A percentile compares a stretch with the other conserved stretches of the same genome.
phyloP scores from a whole-genome alignment of 2,329 filamentous ascomycete genomes.

The Xylariaceae sp. region DNA sequence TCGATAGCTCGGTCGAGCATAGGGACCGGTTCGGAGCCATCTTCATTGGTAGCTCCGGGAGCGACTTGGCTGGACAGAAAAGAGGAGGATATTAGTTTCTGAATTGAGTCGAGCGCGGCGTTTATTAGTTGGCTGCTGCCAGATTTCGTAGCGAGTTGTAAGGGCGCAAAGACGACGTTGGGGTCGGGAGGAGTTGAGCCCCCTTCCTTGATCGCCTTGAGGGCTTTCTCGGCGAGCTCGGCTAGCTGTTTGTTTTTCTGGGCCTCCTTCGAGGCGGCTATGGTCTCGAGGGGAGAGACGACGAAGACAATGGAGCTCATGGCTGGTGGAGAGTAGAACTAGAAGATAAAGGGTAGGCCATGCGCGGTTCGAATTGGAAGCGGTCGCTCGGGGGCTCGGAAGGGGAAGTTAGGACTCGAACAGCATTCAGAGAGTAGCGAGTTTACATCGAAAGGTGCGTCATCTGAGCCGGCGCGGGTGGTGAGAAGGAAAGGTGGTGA shows the following conservation, averaged over 20 bases:
- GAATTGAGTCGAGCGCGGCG: slow-evolving; percentile 91
- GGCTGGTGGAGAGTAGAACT: slow-evolving; percentile 43
- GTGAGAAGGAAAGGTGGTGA: background rate
- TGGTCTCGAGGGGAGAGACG: slow-evolving; percentile 85
- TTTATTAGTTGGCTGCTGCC: slow-evolving; percentile 81
- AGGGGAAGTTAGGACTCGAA: slow-evolving; percentile 7
- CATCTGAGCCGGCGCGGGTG: background rate
- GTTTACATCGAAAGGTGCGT: slow-evolving; percentile 1
- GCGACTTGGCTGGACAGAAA: slow-evolving; percentile 77
- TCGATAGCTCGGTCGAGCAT: slow-evolving; percentile 97
- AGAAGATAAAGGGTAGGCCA: slow-evolving; percentile 21
- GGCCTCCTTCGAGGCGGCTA: slow-evolving; percentile 86
- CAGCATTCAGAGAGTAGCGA: slow-evolving; percentile 1
- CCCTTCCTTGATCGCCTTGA: slow-evolving; percentile 79
- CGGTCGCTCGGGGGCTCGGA: slow-evolving; percentile 12
- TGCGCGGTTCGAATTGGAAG: slow-evolving; percentile 20
- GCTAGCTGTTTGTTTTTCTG: slow-evolving; percentile 77
- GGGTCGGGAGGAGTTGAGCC: slow-evolving; percentile 76
- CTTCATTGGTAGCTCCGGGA: slow-evolving; percentile 40
- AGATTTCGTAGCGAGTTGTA: slow-evolving; percentile 84
- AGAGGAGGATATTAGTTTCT: slow-evolving; percentile 97
- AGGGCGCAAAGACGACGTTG: slow-evolving; percentile 83
- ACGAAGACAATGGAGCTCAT: slow-evolving; percentile 97
- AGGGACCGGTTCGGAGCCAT: slow-evolving; percentile 52
- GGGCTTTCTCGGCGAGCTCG: slow-evolving; percentile 74